Evolutionary conservation across 805 yeast species (phyloP).

Genomic region (Wickerhamomyces chambardii): DNA sequence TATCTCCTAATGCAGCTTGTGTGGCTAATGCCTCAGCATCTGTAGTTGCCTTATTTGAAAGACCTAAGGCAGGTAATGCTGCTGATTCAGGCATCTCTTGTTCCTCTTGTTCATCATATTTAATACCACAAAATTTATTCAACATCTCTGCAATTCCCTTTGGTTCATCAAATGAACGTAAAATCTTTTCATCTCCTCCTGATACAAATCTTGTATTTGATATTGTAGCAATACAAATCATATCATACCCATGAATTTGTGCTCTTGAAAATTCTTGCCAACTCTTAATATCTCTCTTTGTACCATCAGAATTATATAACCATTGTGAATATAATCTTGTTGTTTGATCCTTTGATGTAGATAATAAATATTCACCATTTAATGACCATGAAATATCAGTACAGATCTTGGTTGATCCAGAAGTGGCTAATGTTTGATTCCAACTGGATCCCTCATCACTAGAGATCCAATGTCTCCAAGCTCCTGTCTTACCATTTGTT

Average conservation of each 20-base stretch:
- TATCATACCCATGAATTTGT: conserved; percentile 96
- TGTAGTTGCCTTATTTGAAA: conserved; percentile 81
- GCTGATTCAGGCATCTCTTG: conserved; percentile 69
- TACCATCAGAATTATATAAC: conserved; percentile 25
- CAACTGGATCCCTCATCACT: conserved; percentile 24
- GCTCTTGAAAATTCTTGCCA: conserved; percentile 97
- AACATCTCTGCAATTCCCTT: conserved; percentile 61
- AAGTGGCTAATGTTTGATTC: conserved; percentile 45
- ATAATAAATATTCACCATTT: conserved; percentile 54
- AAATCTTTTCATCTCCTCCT: conserved; percentile 92
- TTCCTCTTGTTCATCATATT: conserved; percentile 19
- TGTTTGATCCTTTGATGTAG: conserved; percentile 90
- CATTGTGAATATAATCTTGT: conserved; percentile 75
- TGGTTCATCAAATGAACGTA: conserved; percentile 87
- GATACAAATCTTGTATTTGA: conserved; percentile 63
- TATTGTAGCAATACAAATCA: conserved; percentile 70
- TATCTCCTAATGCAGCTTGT: conserved; percentile 21
- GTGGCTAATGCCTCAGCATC: conserved; percentile 27
- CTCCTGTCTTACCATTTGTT: conserved; percentile 88
- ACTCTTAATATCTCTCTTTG: conserved; percentile 21
- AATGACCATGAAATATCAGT: conserved; percentile 76
- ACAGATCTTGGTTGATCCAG: conserved; percentile 69
- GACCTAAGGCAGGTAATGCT: conserved; percentile 84
- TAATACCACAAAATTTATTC: conserved; percentile 40
- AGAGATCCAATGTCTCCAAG: conserved; percentile 70